phyloP scores from a whole-genome alignment of 345 rosid species.

The Syzygium aqueum region DNA sequence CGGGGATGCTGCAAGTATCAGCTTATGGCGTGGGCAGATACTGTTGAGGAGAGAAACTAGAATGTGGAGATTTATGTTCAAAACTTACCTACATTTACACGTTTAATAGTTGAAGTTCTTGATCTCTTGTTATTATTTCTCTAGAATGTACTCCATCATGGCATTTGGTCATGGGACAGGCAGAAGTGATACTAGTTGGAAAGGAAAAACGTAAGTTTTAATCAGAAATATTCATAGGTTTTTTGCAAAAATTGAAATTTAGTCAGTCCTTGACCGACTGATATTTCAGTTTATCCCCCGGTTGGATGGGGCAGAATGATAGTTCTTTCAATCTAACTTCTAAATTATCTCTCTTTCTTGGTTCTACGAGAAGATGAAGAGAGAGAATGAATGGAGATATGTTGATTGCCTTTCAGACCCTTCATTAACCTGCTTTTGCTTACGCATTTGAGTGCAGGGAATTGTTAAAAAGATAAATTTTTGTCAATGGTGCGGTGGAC shows the following conservation, averaged over 20 bases:
- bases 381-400: neutral
- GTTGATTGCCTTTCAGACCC: neutral
- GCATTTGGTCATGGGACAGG: neutral
- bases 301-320: neutral
- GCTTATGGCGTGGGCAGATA: neutral
- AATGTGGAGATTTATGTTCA: neutral
- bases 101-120: neutral
- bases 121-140: neutral
- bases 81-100: neutral
- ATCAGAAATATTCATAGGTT: neutral
- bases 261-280: neutral
- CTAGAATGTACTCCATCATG: neutral
- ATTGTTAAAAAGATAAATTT: conserved; percentile 60
- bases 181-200: neutral
- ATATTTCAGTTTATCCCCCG: neutral
- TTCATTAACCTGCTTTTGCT: neutral
- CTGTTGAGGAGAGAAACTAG: neutral
- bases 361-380: neutral
- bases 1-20: neutral
- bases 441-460: conserved; percentile 22
- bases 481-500: conserved; percentile 97
- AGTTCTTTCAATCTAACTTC: neutral
- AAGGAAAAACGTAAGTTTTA: neutral
- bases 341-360: neutral
- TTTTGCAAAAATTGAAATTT: neutral